Base-by-base conservation (phyloP, 495 filamentous ascomycete genomes). In the Penicillium taxi region DNA sequence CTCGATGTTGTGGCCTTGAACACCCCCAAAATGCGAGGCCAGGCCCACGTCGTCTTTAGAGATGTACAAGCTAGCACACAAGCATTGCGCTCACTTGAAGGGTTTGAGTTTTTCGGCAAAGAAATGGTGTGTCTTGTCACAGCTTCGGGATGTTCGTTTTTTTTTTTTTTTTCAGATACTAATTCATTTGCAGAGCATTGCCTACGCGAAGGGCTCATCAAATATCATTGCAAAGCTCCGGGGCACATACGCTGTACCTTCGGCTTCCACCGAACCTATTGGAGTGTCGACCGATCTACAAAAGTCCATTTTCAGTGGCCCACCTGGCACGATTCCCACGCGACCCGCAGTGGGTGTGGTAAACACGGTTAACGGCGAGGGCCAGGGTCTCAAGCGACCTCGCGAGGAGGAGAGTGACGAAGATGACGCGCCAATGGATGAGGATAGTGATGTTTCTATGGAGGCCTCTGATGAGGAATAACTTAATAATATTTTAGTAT, bases 1-100 rank as follows among this genome's bases (percentile, higher is more conserved):
- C 75, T 99, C 32, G 91, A 96, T 53, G 80, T 99, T n/a, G 83
- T 94, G 21, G 82, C 85, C 21, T 69, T 95, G 50, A 88, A 85
- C 61, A 91, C 84, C 0, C 67, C 67, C 50, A 88, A 87, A 63
- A 89, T 94, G 82, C 83, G 93, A 23, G 91, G 91, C 2, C 91
- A 96, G 58, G 93, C 91, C 34, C 89, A 96, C 53, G 69, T 99
- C 30, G 84, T 89, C 3, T 96, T 86, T 58, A 77, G 83, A 41
- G 91, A 99, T 54, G 66, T 89, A 9, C 81, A 90, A 39, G 74
- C 81, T 2, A 87, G 86, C 29, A 91, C 88, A 20, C 84, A 93
- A 52, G 91, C 91, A 2, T 82, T 96, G 79, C 71, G 89, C 37
- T 77, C 84, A 19, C 65, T 94, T 17, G 81, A 96, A 47, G 86